These are phyloP conservation scores for maize (Zea mays) DNA, from an alignment of 176 grass and related monocot genomes.

Conservation along the genomic window DNA sequence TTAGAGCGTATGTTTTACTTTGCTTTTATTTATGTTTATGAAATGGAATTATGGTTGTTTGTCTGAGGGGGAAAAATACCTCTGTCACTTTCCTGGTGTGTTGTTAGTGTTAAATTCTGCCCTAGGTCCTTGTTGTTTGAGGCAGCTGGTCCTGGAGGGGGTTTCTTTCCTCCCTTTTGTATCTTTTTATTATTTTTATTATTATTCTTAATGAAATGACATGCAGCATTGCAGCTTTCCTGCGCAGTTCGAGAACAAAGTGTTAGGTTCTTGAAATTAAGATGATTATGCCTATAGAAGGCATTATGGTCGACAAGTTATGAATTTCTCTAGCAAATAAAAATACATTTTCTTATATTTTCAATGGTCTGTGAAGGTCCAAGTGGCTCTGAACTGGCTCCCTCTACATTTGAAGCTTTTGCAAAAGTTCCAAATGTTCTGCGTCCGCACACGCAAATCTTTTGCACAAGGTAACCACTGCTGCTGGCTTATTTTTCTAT, in stretches of 20 bases:
- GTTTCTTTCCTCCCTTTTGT: too few species aligned
- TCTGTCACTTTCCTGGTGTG: not conserved
- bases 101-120: not conserved
- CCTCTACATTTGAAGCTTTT: conserved; percentile 91
- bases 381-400: conserved; percentile 64
- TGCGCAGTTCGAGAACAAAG: too few species aligned
- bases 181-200: too few species aligned
- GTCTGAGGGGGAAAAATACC: not conserved
- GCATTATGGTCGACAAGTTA: not conserved
- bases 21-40: conserved; percentile 17
- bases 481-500: not conserved
- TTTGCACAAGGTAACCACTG: conserved; percentile 77
- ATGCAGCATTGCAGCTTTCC: too few species aligned
- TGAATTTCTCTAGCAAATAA: conserved; percentile 24
- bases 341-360: conserved; percentile 27
- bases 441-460: conserved; percentile 91
- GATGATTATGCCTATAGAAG: conserved; percentile 18
- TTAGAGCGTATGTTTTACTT: not conserved
- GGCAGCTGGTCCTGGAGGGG: too few species aligned
- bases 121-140: too few species aligned
- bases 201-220: too few species aligned
- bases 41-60: conserved; percentile 18
- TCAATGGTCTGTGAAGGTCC: conserved; percentile 65
- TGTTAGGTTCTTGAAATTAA: conserved; percentile 33
- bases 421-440: conserved; percentile 86